Conservation (phyloP, 768 basidiomycete species). For the Pilatotrama ljubarskyi region DNA sequence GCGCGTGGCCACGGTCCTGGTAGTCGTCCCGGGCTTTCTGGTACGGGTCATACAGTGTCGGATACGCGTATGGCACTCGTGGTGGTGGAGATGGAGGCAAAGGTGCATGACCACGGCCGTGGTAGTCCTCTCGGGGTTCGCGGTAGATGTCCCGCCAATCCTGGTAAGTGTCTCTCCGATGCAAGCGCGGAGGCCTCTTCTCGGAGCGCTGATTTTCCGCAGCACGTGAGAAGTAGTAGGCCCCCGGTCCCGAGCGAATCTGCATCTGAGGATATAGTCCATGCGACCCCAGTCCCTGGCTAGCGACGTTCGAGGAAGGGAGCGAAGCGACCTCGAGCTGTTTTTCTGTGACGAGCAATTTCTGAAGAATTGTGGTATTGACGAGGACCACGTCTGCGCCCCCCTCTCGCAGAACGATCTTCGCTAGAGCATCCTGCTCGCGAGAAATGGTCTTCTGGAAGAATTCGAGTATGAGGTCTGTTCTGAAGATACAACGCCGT, state of each 20-base stretch:
- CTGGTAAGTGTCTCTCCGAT: background rate
- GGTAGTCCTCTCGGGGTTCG: background rate
- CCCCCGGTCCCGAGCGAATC: background rate
- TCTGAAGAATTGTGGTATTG: background rate
- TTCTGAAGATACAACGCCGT: background rate
- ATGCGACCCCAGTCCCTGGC: background rate
- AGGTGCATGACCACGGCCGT: too few species aligned
- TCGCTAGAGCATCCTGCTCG: slow-evolving; percentile 38
- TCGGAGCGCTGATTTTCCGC: background rate
- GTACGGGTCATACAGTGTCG: too few species aligned
- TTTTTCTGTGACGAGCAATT: background rate
- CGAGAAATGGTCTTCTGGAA: slow-evolving; percentile 43
- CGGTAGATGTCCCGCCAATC: too few species aligned
- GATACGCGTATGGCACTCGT: too few species aligned
- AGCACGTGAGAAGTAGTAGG: background rate
- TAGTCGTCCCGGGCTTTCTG: too few species aligned
- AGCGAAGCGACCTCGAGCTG: background rate
- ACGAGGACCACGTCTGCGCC: slow-evolving; percentile 14
- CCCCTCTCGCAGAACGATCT: slow-evolving; percentile 7
- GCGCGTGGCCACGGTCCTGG: too few species aligned
- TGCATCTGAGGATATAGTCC: too few species aligned
- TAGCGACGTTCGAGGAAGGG: background rate
- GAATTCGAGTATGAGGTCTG: slow-evolving; percentile 37
- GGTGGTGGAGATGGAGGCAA: too few species aligned
- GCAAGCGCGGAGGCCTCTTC: background rate